Evolutionary conservation across 2,329 filamentous ascomycete species (phyloP).

Genomic region (Fonsecaea erecta): DNA sequence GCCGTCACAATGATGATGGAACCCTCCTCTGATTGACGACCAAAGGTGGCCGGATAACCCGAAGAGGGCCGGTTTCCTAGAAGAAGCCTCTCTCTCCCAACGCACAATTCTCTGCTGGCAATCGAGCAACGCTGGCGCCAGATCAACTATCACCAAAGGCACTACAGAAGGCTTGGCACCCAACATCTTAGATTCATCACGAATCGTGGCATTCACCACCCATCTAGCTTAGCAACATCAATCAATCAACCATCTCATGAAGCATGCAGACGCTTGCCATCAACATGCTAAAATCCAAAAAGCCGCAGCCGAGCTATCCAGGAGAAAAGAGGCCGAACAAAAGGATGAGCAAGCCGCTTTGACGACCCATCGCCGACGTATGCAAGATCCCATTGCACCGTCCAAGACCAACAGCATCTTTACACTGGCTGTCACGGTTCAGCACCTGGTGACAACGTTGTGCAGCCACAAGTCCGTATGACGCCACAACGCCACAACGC

Average conservation of each 20-base stretch:
- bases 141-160: no score
- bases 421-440: no score
- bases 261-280: no score
- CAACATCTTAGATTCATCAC: no score
- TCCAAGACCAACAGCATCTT: conserved; percentile 87
- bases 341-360: conserved; percentile 51
- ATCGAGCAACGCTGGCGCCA: conserved; percentile 79
- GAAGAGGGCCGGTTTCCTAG: conserved; percentile 73
- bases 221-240: no score
- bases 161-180: no score
- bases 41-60: conserved; percentile 69
- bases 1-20: no score
- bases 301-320: conserved; percentile 81
- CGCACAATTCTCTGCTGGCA: conserved; percentile 56
- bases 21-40: conserved; percentile 82
- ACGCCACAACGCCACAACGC: no score
- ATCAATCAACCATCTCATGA: no score
- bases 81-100: conserved; percentile 57
- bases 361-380: conserved; percentile 62
- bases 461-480: no score
- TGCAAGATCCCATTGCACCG: conserved; percentile 55
- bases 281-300: conserved; percentile 92
- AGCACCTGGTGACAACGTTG: no score
- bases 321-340: conserved; percentile 65
- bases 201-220: no score